Evolutionary conservation across 495 filamentous ascomycete species (phyloP), one percentile per base, ranked within the genome.

Genomic region (Bombardia bombarda): DNA sequence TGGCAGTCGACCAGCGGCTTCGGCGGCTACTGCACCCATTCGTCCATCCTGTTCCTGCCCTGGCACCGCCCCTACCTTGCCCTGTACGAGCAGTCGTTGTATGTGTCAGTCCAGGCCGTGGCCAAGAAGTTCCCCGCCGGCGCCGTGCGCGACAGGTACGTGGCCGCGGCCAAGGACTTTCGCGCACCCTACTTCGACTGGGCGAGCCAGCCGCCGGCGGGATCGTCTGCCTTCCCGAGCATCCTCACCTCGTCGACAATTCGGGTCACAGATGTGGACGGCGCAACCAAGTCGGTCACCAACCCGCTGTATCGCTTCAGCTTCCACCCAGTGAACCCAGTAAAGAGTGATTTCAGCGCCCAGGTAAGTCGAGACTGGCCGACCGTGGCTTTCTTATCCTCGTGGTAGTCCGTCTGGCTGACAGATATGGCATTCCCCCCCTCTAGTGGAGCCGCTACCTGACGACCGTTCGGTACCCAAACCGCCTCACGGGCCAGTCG

Each of bases 51-150:
- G 21, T 86, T 86, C 54, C 61, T 70, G 21, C 67, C 78, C 4
- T 86, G 83, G 82, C 81, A 86, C 60, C 64, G 83, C 10, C 77
- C 80, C 6, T 86, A 85, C 52, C 65, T 84, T 36, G 70, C 74
- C 28, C 51, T 54, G 0, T 63, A 55, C 40, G 83, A 86, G 74
- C 70, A 82, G 73, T 57, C 69, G 12, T 57, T 83, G 23, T 76
- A 71, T 43, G 59, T 59, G 9, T 69, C 72, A 34, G 67, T 72
- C 25, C 71, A 76, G 35, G 48, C 55, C 8, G 74, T 78, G 10
- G 77, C 74, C 30, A 3, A 47, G 16, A 31, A 44, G 19, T 79
- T 77, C 43, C 67, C 71, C 0, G 52, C 61, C 1, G 53, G 56
- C 1, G 68, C 66, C 56, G 68, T 78, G 44, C 51, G 73, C 7